These are phyloP conservation scores for Tolypocladium inflatum DNA, from an alignment of 2,329 filamentous ascomycete genomes.

Conservation along the genomic window DNA sequence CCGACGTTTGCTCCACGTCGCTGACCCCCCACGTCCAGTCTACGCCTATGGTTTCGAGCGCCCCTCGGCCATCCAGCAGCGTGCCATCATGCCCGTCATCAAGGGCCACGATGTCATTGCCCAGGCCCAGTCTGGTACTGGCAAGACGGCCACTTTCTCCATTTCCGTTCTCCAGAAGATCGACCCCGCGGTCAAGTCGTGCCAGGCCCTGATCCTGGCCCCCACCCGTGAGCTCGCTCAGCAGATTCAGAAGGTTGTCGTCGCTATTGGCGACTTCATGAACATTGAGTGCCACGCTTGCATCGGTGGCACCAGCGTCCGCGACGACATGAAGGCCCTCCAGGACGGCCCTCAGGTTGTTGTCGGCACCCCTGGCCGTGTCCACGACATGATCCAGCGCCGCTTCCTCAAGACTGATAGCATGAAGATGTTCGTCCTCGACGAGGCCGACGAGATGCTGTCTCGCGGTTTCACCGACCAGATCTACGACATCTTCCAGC, in stretches of 20 bases:
- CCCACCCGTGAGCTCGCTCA: slow-evolving; percentile 97
- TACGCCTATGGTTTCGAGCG: slow-evolving; percentile 99
- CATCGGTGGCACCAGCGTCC: slow-evolving; percentile 96
- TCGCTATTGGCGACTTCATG: slow-evolving; percentile 99
- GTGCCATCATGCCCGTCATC: slow-evolving; percentile 99
- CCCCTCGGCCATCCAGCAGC: slow-evolving; percentile 98
- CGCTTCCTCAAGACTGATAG: slow-evolving; percentile 92
- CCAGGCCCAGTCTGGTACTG: slow-evolving; percentile 98
- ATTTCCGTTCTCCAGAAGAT: slow-evolving; percentile 99
- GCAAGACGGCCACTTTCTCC: slow-evolving; percentile 99
- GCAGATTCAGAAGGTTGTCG: slow-evolving; percentile 99
- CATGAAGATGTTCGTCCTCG: slow-evolving; percentile 99
- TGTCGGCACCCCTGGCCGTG: slow-evolving; percentile 95
- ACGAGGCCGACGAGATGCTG: slow-evolving; percentile 99
- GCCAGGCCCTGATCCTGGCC: slow-evolving; percentile 95
- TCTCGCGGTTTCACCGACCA: slow-evolving; percentile 99
- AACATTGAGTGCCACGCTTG: slow-evolving; percentile 98
- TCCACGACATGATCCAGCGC: slow-evolving; percentile 99
- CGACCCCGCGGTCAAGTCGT: slow-evolving; percentile 87
- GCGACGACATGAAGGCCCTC: slow-evolving; percentile 97
- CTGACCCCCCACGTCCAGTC: slow-evolving; percentile 38
- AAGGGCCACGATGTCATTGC: slow-evolving; percentile 99
- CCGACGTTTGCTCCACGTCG: slow-evolving; percentile 2
- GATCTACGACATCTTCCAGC: slow-evolving; percentile 99
- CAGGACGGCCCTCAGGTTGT: slow-evolving; percentile 95